These are phyloP conservation scores for Yarrowia divulgata DNA, from an alignment of 805 yeast genomes.

Conservation along the genomic window DNA sequence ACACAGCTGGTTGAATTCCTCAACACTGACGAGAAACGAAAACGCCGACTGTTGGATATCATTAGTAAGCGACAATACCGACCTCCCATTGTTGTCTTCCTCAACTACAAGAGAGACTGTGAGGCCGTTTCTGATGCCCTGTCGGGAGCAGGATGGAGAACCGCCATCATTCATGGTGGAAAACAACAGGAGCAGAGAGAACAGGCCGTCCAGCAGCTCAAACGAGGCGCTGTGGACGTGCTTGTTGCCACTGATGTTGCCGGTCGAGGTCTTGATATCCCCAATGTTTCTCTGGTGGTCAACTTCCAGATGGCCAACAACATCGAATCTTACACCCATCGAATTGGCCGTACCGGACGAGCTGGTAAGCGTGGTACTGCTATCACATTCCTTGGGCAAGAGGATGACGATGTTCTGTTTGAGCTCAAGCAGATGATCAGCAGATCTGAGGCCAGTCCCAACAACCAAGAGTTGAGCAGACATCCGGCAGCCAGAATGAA, in stretches of 20 bases:
- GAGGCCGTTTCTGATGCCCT: conserved; percentile 69
- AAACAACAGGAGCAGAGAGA: conserved; percentile 88
- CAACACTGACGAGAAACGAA: conserved; percentile 57
- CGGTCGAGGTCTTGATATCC: conserved; percentile 94
- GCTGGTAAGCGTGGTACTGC: conserved; percentile 86
- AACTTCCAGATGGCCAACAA: conserved; percentile 83
- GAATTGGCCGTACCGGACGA: conserved; percentile 97
- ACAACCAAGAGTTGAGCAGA: conserved; percentile 54
- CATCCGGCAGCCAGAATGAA: conserved; percentile 41
- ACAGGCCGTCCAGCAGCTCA: conserved; percentile 67
- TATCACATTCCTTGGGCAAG: conserved; percentile 69
- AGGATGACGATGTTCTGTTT: conserved; percentile 60
- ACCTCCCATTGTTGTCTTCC: conserved; percentile 80
- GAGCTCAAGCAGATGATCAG: conserved; percentile 60
- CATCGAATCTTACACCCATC: conserved; percentile 86
- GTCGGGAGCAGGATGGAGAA: conserved; percentile 54
- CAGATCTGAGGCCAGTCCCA: conserved; percentile 52
- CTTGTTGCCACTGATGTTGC: conserved; percentile 95
- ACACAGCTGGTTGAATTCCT: conserved; percentile 70
- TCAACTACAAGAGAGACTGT: conserved; percentile 75
- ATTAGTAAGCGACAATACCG: conserved; percentile 49
- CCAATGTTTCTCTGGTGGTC: conserved; percentile 81
- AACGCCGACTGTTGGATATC: conserved; percentile 55
- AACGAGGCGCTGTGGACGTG: conserved; percentile 62
- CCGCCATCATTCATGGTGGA: conserved; percentile 82